Evolutionary conservation across 495 filamentous ascomycete species (phyloP).

Genomic region (Penicillium flavigenum): DNA sequence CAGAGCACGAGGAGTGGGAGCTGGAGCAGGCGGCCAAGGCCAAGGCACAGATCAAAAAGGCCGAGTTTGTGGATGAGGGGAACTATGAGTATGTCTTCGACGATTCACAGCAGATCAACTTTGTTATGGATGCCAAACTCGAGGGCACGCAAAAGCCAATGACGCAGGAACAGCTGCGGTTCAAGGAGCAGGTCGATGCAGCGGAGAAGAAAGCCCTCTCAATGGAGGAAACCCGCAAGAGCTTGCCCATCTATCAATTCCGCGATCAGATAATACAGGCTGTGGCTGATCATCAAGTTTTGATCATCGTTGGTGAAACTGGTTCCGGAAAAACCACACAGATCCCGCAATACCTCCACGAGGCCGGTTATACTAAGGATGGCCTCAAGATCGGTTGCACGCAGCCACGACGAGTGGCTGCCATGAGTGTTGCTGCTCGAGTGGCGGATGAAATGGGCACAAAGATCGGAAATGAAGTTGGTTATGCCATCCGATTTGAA

Average conservation of each 20-base stretch:
- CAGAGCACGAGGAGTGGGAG: conserved; percentile 97
- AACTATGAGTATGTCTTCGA: conserved; percentile 96
- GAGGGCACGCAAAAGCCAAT: conserved; percentile 65
- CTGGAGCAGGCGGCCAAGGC: conserved; percentile 86
- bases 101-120: conserved; percentile 82
- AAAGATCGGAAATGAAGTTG: conserved; percentile 87
- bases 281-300: conserved; percentile 74
- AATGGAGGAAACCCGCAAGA: conserved; percentile 91
- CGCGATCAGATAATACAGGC: conserved; percentile 72
- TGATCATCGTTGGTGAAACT: conserved; percentile 85
- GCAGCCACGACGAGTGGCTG: conserved; percentile 93
- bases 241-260: conserved; percentile 85
- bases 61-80: conserved; percentile 75
- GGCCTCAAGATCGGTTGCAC: conserved; percentile 56
- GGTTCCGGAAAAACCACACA: conserved; percentile 90
- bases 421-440: conserved; percentile 92
- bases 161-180: conserved; percentile 72
- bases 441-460: conserved; percentile 94
- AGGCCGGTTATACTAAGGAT: conserved; percentile 83
- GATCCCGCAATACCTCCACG: conserved; percentile 81
- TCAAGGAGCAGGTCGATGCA: conserved; percentile 77
- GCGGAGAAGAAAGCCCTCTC: conserved; percentile 81
- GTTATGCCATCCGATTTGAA: conserved; percentile 95
- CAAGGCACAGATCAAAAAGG: conserved; percentile 76
- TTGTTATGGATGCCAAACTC: conserved; percentile 71